Percentiles rank a stretch among this genome's conserved stretches.
Conservation (phyloP, 2,329 filamentous ascomycete genomes). For the Ophiostoma quercus region DNA sequence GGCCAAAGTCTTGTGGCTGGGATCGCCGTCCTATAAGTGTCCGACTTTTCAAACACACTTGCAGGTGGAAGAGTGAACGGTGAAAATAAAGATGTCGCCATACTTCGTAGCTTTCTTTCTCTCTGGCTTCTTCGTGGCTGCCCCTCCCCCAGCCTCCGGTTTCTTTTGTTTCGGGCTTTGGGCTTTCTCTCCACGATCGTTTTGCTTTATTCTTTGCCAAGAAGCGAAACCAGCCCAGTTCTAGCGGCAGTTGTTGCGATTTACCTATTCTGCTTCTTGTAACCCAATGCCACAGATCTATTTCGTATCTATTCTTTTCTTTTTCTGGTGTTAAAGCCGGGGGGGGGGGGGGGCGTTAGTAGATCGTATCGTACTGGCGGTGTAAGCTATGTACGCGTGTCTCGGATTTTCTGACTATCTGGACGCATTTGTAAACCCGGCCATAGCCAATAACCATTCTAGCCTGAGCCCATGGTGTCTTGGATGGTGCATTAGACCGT, state of each 20-base stretch:
- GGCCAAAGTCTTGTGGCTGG: background rate
- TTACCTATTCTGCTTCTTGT: background rate
- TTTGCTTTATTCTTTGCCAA: background rate
- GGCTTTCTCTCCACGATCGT: background rate
- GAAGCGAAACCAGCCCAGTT: background rate
- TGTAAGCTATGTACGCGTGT: slow-evolving; percentile 12
- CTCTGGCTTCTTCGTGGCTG: background rate
- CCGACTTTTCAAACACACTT: background rate
- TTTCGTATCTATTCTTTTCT: background rate
- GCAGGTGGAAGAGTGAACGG: background rate
- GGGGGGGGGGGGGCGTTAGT: background rate
- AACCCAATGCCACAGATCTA: background rate
- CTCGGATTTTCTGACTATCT: slow-evolving; percentile 3
- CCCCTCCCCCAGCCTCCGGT: background rate
- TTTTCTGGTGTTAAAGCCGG: background rate
- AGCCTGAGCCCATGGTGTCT: background rate
- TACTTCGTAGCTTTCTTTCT: background rate
- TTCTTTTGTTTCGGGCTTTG: background rate
- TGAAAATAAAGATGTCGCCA: background rate
- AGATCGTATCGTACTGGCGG: background rate
- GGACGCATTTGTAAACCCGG: background rate
- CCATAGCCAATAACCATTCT: background rate
- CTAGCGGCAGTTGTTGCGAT: background rate
- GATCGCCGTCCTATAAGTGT: background rate
- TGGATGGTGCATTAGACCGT: background rate